Evolutionary conservation across 371 early-diverging fungal species (phyloP), one percentile per base, ranked within the genome.

Genomic region (Mucor saturninus): DNA sequence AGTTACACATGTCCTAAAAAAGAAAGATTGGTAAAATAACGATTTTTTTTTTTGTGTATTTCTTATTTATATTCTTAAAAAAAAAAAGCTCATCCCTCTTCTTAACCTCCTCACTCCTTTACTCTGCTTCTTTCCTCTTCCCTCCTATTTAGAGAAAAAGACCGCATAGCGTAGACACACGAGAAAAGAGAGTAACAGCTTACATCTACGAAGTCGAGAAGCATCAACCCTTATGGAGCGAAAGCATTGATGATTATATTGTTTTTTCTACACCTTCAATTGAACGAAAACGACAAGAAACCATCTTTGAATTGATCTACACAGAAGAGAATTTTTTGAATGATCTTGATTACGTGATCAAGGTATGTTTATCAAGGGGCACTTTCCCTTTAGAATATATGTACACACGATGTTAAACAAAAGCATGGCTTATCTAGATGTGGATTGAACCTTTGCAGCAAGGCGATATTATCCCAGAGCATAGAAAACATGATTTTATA

Each of bases 321-420:
- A 93, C 91, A 2, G 96, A 95, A 71, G 86, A 87, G 61, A 91
- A 94, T 69, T 96, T 89, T 74, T 89, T 94, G 11, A 83, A 82
- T 32, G 96, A 95, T 63, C 39, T 81, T 28, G 61, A 73, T 42
- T 73, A 73, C 50, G 45, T 73, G 3, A 54, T 64, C 13, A 58
- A 70, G 57, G 72, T 68, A 62, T 31, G 31, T 46, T 21, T 21
- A 21, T 21, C 21, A 21, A 21, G 21, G 21, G 21, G 21, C 21
- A 21, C 1, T 21, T 21, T 21, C 21, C 21, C 21, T 21, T 0
- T 21, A 21, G 21, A 1, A 21, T 21, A 21, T 21, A 10, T 10
- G 3, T 49, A 10, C 28, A 11, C 21, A 49, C 6, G 21, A 28
- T 29, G 14, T 15, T 29, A 7, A 48, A 5, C 13, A n/a, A 31